Evolutionary conservation across 805 yeast genomes (phyloP), one percentile per base, ranked within the genome.

Genomic region (Zygosaccharomyces bailii): DNA sequence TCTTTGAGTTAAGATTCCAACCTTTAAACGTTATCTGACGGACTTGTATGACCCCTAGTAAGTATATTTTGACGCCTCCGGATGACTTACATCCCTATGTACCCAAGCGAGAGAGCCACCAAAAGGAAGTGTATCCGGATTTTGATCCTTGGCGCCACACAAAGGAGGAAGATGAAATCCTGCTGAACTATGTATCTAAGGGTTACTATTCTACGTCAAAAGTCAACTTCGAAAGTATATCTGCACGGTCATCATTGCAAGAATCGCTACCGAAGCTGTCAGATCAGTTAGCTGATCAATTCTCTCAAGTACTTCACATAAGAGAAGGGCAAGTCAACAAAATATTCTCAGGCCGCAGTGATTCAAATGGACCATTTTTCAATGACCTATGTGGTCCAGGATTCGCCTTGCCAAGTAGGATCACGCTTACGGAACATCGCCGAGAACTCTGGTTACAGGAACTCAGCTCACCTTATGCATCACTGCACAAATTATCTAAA

Each of bases 401-500:
- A 4, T 64, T 64, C 33, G 20, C 43, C 3, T 46, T 64, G 23
- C 68, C 67, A 4, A 56, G 48, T 9, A 71, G 96, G 50, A 96
- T 91, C 20, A 91, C 96, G 0, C 65, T 91, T 23, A 90, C 97
- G 0, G 96, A 90, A 48, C 84, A 82, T 57, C 86, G 86, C 60
- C 75, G 83, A 46, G 96, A 87, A 49, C 70, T 80, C 2, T 91
- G 99, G 99, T 69, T 91, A 37, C 75, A 75, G 42, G 95, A 88
- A 56, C 71, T 91, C 41, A 86, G 93, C 2, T 74, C 84, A 42
- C 75, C 84, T 0, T 65, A 70, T 14, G 72, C 83, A 0, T 85
- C 96, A 0, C 68, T 91, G 39, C 71, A 76, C 34, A 78, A 76
- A 47, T 74, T 90, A 3, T 76, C 93, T 2, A 73, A 86, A 43